Evolutionary conservation across 176 grass and related monocot species (phyloP).

Genomic region (Carex pumila): DNA sequence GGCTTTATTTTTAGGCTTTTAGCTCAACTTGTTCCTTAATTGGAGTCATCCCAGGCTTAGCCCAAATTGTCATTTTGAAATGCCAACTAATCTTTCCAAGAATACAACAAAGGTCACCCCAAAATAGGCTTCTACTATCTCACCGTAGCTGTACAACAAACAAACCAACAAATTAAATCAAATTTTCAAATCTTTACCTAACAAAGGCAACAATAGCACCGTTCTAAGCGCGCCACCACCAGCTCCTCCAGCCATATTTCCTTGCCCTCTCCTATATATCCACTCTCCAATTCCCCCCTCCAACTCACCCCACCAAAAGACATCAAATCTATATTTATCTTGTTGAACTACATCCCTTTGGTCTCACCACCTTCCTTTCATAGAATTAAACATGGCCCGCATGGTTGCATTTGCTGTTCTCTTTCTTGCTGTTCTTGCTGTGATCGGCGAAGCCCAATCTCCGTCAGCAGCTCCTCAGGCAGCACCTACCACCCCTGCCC

Average conservation of each 20-base stretch:
- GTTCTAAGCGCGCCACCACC: background rate
- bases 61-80: background rate
- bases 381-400: conserved; percentile 31
- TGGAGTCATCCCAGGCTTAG: background rate
- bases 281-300: background rate
- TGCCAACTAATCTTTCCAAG: background rate
- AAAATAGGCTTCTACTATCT: background rate
- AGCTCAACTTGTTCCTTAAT: background rate
- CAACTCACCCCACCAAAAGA: conserved; percentile 42
- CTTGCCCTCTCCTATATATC: background rate
- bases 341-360: background rate
- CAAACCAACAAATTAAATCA: background rate
- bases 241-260: background rate
- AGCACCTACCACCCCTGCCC: background rate
- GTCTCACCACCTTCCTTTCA: background rate
- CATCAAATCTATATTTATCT: conserved; percentile 8
- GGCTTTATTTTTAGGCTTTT: background rate
- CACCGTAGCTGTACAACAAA: background rate
- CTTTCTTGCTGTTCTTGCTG: conserved; percentile 15
- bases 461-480: conserved; percentile 27
- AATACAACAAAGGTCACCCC: background rate
- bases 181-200: background rate
- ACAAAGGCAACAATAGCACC: background rate
- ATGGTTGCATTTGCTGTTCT: conserved; percentile 21
- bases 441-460: conserved; percentile 12